These are phyloP conservation scores for Acer saccharum DNA, from an alignment of 345 rosid genomes.

Conservation along the genomic window DNA sequence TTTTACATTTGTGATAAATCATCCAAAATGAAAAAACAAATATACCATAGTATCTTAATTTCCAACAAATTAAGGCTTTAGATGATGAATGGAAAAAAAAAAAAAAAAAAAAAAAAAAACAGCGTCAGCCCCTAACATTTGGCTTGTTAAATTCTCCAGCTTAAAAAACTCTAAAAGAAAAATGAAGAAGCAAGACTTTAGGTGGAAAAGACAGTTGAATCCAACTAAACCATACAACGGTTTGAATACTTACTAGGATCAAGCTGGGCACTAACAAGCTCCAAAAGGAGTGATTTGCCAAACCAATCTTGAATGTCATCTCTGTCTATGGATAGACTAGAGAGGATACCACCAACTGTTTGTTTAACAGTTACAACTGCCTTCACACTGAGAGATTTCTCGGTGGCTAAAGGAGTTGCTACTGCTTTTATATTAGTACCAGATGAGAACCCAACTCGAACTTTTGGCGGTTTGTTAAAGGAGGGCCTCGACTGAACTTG, in stretches of 20 bases:
- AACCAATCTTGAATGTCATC: slow-evolving; percentile 51
- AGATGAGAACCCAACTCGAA: slow-evolving; percentile 6
- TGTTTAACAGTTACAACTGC: slow-evolving; percentile 39
- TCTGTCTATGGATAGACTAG: slow-evolving; percentile 29
- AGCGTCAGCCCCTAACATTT: too few species aligned
- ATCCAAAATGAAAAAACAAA: too few species aligned
- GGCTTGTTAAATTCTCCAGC: too few species aligned
- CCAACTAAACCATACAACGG: neutral
- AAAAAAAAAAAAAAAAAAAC: too few species aligned
- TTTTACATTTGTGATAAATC: too few species aligned
- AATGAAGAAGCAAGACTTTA: too few species aligned
- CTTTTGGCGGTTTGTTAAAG: slow-evolving; percentile 2
- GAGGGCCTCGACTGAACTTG: slow-evolving; percentile 11
- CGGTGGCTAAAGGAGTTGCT: neutral
- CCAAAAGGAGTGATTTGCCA: slow-evolving; percentile 52
- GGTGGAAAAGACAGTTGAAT: neutral
- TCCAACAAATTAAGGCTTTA: too few species aligned
- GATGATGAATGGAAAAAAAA: too few species aligned
- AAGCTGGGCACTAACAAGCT: slow-evolving; percentile 59
- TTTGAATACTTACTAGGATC: slow-evolving; percentile 46
- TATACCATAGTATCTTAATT: too few species aligned
- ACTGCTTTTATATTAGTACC: slow-evolving; percentile 24
- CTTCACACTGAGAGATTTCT: slow-evolving; percentile 28
- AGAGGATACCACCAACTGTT: slow-evolving; percentile 31
- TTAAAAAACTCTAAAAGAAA: neutral